These are phyloP conservation scores for Gliomastix tumulicola DNA, from an alignment of 2,329 filamentous ascomycete genomes.

Conservation along the genomic window DNA sequence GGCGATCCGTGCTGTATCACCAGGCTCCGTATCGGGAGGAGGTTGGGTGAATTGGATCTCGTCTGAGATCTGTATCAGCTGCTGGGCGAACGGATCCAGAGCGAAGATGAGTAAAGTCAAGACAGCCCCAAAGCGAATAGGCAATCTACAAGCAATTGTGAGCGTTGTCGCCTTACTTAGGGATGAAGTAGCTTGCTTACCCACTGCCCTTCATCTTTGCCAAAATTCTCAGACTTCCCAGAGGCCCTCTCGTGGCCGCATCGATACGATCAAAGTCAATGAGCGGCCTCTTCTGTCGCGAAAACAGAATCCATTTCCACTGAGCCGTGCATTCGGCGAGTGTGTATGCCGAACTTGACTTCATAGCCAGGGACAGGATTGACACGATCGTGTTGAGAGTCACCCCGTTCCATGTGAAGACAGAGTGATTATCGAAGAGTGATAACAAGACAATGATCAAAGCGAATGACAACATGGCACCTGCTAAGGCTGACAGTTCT, in stretches of 20 bases:
- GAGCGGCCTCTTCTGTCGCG: not conserved
- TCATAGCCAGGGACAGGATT: not conserved
- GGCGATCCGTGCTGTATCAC: not conserved
- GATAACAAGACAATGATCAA: too few relatives aligned
- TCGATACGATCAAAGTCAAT: not conserved
- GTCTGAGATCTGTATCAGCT: not conserved
- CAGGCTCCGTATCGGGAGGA: too few relatives aligned
- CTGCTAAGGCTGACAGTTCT: too few relatives aligned
- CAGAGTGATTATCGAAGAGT: too few relatives aligned
- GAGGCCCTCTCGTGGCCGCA: not conserved
- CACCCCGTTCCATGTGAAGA: too few relatives aligned
- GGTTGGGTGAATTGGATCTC: too few relatives aligned
- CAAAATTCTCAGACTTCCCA: not conserved
- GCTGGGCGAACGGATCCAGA: not conserved
- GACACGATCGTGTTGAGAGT: not conserved
- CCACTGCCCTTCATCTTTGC: too few relatives aligned
- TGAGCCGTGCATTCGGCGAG: not conserved
- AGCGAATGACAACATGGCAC: too few relatives aligned
- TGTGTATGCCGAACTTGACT: not conserved
- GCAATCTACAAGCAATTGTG: too few relatives aligned
- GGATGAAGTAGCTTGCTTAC: too few relatives aligned
- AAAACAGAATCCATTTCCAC: not conserved
- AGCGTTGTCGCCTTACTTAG: too few relatives aligned
- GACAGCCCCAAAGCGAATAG: too few relatives aligned
- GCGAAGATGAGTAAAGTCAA: not conserved